These are phyloP conservation scores for Psidium guajava DNA, from an alignment of 345 rosid species.

Conservation along the genomic window DNA sequence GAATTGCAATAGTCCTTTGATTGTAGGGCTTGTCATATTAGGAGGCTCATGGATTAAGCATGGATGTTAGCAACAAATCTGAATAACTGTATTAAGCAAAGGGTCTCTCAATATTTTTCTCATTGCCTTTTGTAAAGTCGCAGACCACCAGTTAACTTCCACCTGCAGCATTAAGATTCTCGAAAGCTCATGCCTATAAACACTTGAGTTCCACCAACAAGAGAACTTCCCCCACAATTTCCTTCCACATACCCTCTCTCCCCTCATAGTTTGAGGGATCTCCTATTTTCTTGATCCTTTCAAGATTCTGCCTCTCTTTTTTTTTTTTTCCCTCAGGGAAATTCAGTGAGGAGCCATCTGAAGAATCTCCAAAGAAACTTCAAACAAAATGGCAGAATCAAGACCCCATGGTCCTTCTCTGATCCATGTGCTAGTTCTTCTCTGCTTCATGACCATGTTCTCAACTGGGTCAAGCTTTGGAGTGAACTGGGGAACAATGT, in stretches of 20 bases:
- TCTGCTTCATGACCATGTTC: background rate
- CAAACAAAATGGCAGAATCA: background rate
- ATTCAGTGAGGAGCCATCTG: background rate
- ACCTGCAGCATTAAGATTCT: conserved; percentile 13
- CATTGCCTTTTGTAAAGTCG: background rate
- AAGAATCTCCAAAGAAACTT: background rate
- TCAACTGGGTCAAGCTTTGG: conserved; percentile 12
- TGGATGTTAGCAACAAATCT: background rate
- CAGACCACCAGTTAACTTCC: background rate
- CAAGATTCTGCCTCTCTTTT: background rate
- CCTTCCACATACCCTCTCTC: background rate
- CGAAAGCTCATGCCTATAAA: background rate
- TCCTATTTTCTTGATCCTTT: background rate
- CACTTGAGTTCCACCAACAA: background rate
- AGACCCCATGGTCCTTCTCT: background rate
- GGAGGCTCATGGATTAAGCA: background rate
- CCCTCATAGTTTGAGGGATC: background rate
- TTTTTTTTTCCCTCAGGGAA: background rate
- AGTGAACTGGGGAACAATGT: conserved; percentile 79
- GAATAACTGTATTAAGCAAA: conserved; percentile 21
- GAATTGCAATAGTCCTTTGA: background rate
- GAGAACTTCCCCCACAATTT: background rate
- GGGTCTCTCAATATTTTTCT: conserved; percentile 13
- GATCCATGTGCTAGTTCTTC: background rate
- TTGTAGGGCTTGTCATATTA: background rate